phyloP scores from a whole-genome alignment of 148 eudicot species.

The Fagopyrum esculentum region DNA sequence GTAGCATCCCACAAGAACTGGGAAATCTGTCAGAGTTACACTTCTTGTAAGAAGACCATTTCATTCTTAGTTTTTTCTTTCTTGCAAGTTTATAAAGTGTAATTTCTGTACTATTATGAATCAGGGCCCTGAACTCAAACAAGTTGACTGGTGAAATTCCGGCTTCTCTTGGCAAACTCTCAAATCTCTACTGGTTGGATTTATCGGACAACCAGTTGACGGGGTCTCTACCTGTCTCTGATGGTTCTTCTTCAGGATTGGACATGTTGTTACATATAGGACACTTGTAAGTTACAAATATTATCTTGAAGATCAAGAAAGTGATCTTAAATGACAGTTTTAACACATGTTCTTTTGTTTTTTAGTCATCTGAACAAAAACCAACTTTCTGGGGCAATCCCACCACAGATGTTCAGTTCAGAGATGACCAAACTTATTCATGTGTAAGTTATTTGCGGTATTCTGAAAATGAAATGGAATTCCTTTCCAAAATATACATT shows the following conservation, averaged over 20 bases:
- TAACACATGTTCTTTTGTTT: background rate
- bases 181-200: conserved; percentile 83
- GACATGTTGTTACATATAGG: conserved; percentile 62
- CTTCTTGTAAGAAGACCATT: conserved; percentile 47
- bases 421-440: conserved; percentile 65
- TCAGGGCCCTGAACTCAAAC: conserved; percentile 81
- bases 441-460: conserved; percentile 37
- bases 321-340: background rate
- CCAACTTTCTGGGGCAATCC: conserved; percentile 68
- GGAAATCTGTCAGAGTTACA: conserved; percentile 66
- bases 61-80: background rate
- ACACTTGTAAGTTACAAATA: conserved; percentile 60
- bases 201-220: conserved; percentile 71
- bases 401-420: conserved; percentile 55
- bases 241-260: conserved; percentile 45
- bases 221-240: conserved; percentile 74
- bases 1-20: conserved; percentile 71
- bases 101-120: background rate
- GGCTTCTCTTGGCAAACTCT: conserved; percentile 62
- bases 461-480: background rate
- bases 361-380: conserved; percentile 91
- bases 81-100: background rate
- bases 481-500: background rate
- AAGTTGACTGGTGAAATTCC: conserved; percentile 79
- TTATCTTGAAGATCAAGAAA: background rate